Percentiles rank a stretch among this genome's conserved stretches.
phyloP scores from a whole-genome alignment of 108 stramenopile genomes.

The Asterionellopsis glacialis region DNA sequence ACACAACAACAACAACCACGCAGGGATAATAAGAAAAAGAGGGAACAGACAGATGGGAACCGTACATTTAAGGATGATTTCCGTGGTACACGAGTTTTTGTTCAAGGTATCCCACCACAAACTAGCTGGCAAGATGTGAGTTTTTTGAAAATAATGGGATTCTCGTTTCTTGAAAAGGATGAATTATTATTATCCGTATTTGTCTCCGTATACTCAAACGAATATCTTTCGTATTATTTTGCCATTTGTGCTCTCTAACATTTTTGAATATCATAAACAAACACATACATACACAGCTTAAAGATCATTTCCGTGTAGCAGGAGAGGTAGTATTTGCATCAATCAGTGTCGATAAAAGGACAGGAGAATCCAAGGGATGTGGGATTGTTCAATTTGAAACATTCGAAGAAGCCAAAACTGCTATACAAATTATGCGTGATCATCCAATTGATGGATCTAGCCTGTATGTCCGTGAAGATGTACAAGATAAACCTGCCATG shows the following conservation, averaged over 20 bases:
- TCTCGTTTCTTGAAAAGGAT: conserved; percentile 8
- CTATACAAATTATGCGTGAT: conserved; percentile 75
- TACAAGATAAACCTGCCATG: conserved; percentile 45
- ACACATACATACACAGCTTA: background rate
- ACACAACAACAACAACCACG: too few relatives aligned
- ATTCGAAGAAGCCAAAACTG: conserved; percentile 53
- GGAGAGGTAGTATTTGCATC: conserved; percentile 84
- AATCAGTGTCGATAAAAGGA: conserved; percentile 52
- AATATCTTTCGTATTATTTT: too few relatives aligned
- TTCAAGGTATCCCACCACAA: conserved; percentile 60
- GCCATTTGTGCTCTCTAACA: too few relatives aligned
- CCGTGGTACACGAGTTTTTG: conserved; percentile 76
- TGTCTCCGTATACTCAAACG: too few relatives aligned
- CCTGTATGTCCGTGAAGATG: conserved; percentile 75
- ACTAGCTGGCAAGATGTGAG: conserved; percentile 75
- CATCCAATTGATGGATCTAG: conserved; percentile 59
- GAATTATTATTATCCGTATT: too few relatives aligned
- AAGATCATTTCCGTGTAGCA: conserved; percentile 73
- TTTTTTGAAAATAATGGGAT: background rate
- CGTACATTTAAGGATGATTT: conserved; percentile 38
- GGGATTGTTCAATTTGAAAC: conserved; percentile 84
- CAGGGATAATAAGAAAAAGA: too few relatives aligned
- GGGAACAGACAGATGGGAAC: background rate
- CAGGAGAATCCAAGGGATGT: conserved; percentile 65
- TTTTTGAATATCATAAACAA: too few relatives aligned